Base-by-base conservation (phyloP, 2,329 filamentous ascomycete genomes). In the Microascus cirrosus region DNA sequence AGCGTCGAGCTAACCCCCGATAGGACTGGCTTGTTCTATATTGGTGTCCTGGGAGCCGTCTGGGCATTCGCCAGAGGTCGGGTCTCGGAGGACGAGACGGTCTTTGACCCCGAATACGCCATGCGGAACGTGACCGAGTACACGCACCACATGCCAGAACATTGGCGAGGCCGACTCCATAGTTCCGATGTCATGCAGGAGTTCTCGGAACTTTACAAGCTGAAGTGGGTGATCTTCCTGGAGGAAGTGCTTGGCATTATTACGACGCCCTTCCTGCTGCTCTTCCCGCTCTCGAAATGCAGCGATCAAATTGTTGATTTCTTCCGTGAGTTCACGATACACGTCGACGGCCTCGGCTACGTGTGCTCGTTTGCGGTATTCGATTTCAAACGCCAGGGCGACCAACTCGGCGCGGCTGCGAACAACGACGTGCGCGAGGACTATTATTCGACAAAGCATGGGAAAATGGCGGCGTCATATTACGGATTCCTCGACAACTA, bases 301-400 rank as follows among this genome's bases (percentile, higher is more conserved):
- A 93, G 89, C 68, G 93, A 97, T 63, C 89, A 92, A 60, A 87
- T 99, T 62, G 86, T 97, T 59, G 94, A 99, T 72, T 99, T 99
- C 72, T 97, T 99, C 76, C 86, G 94, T 45, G 94, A 99, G 68
- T 96, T 97, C 64, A 97, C 94, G 0, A 85, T 99, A 24, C 92
- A 99, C 64, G 93, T 99, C 18, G 94, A 99, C 67, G 94, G 94
- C 0, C 80, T 99, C 39, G 94, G 94, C 24, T 93, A 96, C 63
- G 90, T 97, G 12, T 99, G 94, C 71, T 96, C 93, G 1, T 97
- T 96, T 73, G 94, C 94, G 2, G 90, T 96, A 39, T 99, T 99
- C 66, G 90, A 96, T 62, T 97, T 97, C 74, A 92, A 95, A 70
- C 93, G 91, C 69, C 88, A 86, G 25, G 78, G 86, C 24, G 74